These are phyloP conservation scores for Aspergillus cejpii DNA, from an alignment of 2,329 filamentous ascomycete species.

Conservation along the genomic window DNA sequence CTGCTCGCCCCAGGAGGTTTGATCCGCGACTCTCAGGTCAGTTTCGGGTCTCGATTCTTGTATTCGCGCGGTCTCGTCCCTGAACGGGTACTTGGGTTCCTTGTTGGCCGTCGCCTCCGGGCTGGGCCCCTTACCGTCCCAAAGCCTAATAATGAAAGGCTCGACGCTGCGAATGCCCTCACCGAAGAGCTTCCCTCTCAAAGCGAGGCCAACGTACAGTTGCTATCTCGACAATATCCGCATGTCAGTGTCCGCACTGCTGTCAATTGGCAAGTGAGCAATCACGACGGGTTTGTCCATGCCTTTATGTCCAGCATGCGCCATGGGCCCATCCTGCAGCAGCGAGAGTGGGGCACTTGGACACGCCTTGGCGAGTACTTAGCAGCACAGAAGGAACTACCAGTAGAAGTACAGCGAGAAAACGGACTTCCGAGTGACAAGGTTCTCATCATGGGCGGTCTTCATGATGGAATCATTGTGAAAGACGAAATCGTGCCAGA, in stretches of 20 bases:
- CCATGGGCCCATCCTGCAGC: slow-evolving; percentile 61
- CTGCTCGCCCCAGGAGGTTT: slow-evolving; percentile 75
- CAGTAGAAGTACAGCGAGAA: slow-evolving; percentile 22
- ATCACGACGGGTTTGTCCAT: slow-evolving; percentile 61
- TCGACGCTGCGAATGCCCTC: slow-evolving; percentile 38
- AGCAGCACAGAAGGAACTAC: slow-evolving; percentile 33
- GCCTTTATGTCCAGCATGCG: slow-evolving; percentile 67
- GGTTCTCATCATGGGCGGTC: slow-evolving; percentile 60
- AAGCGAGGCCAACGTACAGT: slow-evolving; percentile 34
- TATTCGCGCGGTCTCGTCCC: slow-evolving; percentile 58
- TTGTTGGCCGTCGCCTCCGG: slow-evolving; percentile 48
- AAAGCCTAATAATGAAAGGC: slow-evolving; percentile 27
- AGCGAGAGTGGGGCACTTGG: slow-evolving; percentile 55
- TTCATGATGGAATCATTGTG: slow-evolving; percentile 61
- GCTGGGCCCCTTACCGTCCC: slow-evolving; percentile 36
- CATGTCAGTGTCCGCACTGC: slow-evolving; percentile 55
- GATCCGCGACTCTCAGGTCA: slow-evolving; percentile 58
- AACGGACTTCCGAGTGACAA: slow-evolving; percentile 40
- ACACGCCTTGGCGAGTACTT: slow-evolving; percentile 48
- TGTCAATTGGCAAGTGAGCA: slow-evolving; percentile 62
- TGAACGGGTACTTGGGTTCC: slow-evolving; percentile 47
- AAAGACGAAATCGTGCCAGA: slow-evolving; percentile 59
- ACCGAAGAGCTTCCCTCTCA: slow-evolving; percentile 37
- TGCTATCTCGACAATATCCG: slow-evolving; percentile 49
- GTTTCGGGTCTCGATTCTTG: slow-evolving; percentile 55